These are phyloP conservation scores for Pseudonitzschia multiseries DNA, from an alignment of 108 stramenopile genomes.

Conservation along the genomic window DNA sequence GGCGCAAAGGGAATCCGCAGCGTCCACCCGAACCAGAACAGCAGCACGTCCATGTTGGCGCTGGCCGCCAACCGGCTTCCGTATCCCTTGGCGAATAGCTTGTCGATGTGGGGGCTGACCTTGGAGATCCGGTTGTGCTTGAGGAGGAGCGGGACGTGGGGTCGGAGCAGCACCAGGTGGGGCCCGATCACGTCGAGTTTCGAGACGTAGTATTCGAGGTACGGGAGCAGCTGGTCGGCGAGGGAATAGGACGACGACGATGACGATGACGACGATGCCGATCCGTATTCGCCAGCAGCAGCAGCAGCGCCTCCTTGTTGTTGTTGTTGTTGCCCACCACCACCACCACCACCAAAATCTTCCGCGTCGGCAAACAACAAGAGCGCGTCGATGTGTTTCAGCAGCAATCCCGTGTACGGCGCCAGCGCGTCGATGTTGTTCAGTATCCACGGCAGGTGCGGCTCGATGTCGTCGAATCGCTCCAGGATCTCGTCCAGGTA, in stretches of 20 bases:
- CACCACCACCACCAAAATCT: no score
- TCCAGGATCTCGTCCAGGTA: conserved; percentile 58
- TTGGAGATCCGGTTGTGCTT: conserved; percentile 67
- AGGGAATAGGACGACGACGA: conserved; percentile 35
- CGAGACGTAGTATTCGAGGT: conserved; percentile 57
- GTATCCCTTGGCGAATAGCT: conserved; percentile 62
- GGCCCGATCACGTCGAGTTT: conserved; percentile 63
- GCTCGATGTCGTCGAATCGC: conserved; percentile 74
- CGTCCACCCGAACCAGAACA: conserved; percentile 78
- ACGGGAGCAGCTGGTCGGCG: conserved; percentile 67
- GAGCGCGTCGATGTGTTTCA: conserved; percentile 71
- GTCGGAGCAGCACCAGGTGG: conserved; percentile 66
- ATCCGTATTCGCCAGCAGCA: not conserved
- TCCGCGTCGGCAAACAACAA: conserved; percentile 60
- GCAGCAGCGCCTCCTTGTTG: no score
- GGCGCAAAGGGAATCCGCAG: conserved; percentile 59
- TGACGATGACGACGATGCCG: no score
- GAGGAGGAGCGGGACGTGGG: conserved; percentile 60
- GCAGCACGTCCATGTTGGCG: conserved; percentile 71
- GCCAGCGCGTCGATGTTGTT: conserved; percentile 70
- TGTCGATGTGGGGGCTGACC: conserved; percentile 58
- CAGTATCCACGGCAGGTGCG: conserved; percentile 74
- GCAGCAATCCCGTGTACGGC: conserved; percentile 67
- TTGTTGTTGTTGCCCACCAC: no score
- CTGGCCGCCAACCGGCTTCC: conserved; percentile 48